Evolutionary conservation across 148 eudicot species (phyloP), one percentile per base, ranked within the genome.

Genomic region (Rhododendron kiyosumense): DNA sequence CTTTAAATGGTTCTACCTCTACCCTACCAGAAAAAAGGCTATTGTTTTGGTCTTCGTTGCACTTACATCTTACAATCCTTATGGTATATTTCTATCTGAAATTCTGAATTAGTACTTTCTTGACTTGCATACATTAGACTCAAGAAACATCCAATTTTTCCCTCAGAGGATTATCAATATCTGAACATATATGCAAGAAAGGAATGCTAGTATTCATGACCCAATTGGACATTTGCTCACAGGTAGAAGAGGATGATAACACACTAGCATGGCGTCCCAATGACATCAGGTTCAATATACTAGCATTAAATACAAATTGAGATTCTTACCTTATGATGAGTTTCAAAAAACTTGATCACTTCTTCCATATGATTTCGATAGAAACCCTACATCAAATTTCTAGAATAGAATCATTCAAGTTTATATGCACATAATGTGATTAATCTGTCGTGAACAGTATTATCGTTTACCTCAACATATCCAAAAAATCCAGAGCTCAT

Each of bases 301-400:
- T 15, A 5, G 14, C 6, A n/a, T 38, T 32, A 67, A 41, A 77
- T 73, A 43, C 52, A 81, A 49, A 30, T 45, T 54, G 79, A 65
- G 28, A 52, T 69, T 8, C 61, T 89, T 92, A 96, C 99, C 99
- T 93, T 92, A 84, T 96, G 99, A 90, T 91, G 95, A 90, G 98
- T 91, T 89, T 96, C 96, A 85, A 96, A 92, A 90, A 96, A 96
- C 87, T 89, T 95, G 89, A 96, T 96, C 89, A 96, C 99, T 87
- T 96, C 99, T 87, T 96, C 99, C 94, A 96, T 96, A 85, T 94
- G 95, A 88, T 96, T 96, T 81, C 99, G 91, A 89, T 96, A 96
- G 82, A 96, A 89, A 46, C 99, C 99, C 99, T 96, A 90, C 88
- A 90, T 88, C 86, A 87, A 87, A 85, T 76, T 57, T 87, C 87